phyloP scores from a whole-genome alignment of 2,329 filamentous ascomycete genomes.

The Grosmannia clavigera region DNA sequence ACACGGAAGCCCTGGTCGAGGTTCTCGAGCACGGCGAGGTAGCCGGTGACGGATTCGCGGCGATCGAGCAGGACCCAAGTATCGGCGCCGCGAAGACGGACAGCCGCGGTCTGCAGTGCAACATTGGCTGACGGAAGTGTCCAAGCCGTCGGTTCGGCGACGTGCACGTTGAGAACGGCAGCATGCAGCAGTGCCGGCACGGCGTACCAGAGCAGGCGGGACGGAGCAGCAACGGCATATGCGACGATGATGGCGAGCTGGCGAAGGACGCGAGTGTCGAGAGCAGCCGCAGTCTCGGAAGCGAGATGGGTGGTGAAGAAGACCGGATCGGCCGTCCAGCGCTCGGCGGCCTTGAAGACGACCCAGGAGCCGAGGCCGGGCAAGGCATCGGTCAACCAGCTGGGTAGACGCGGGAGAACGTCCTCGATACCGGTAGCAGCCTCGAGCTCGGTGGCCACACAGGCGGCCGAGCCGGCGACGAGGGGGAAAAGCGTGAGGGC shows the following conservation, averaged over 20 bases:
- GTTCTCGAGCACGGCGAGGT: conserved; percentile 81
- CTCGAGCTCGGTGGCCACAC: conserved; percentile 53
- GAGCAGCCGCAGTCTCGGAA: background rate
- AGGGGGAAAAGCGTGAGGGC: conserved; percentile 59
- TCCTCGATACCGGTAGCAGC: conserved; percentile 28
- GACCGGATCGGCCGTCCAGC: conserved; percentile 18
- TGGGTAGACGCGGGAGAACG: conserved; percentile 35
- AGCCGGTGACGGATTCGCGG: conserved; percentile 78
- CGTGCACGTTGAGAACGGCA: conserved; percentile 60
- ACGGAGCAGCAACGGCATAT: conserved; percentile 57
- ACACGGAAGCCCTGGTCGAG: conserved; percentile 58
- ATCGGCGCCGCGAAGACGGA: conserved; percentile 28
- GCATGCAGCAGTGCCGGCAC: conserved; percentile 65
- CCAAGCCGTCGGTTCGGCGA: conserved; percentile 38
- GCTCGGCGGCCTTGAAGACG: conserved; percentile 44
- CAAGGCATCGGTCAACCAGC: conserved; percentile 47
- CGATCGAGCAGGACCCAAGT: conserved; percentile 65
- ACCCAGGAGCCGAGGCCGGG: conserved; percentile 56
- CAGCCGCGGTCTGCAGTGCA: conserved; percentile 30
- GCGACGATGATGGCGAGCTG: conserved; percentile 53
- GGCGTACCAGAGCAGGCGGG: conserved; percentile 51
- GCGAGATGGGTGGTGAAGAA: conserved; percentile 52
- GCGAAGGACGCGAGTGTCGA: conserved; percentile 52
- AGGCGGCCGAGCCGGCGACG: conserved; percentile 49
- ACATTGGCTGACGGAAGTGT: conserved; percentile 52